These are phyloP conservation scores for Bimuria novae-zelandiae DNA, from an alignment of 2,329 filamentous ascomycete genomes.

Conservation along the genomic window DNA sequence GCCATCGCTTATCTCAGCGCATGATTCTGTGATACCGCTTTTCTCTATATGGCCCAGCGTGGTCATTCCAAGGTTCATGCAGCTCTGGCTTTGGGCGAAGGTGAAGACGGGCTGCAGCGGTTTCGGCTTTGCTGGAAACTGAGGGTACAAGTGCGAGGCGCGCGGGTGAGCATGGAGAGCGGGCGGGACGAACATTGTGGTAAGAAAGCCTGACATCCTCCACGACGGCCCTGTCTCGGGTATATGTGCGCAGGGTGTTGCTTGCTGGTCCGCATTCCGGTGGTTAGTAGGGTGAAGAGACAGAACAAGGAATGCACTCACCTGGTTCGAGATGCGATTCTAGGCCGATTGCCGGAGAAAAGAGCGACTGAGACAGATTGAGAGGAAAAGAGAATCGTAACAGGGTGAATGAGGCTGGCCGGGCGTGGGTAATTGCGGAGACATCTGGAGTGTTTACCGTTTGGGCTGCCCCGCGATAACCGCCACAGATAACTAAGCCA, in stretches of 20 bases:
- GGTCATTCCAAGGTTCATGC: conserved; percentile 33
- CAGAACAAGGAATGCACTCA: conserved; percentile 27
- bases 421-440: too few species aligned
- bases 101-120: conserved; percentile 51
- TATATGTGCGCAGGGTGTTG: conserved; percentile 25
- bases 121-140: conserved; percentile 38
- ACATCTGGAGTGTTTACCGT: too few species aligned
- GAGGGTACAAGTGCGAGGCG: conserved; percentile 32
- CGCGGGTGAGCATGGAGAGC: conserved; percentile 26
- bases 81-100: conserved; percentile 51
- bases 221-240: conserved; percentile 16
- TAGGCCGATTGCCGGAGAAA: too few species aligned
- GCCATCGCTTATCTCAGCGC: conserved; percentile 16
- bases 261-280: conserved; percentile 35
- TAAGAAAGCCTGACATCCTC: conserved; percentile 77
- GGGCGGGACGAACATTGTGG: conserved; percentile 71
- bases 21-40: conserved; percentile 15
- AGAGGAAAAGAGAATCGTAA: too few species aligned
- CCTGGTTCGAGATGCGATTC: conserved; percentile 3
- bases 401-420: too few species aligned
- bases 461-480: too few species aligned
- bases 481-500: too few species aligned
- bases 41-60: conserved; percentile 19
- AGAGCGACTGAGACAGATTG: conserved; percentile 9
- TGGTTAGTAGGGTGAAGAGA: conserved; percentile 38